phyloP scores from a whole-genome alignment of 306 rosid species.

The Begonia peltatifolia region DNA sequence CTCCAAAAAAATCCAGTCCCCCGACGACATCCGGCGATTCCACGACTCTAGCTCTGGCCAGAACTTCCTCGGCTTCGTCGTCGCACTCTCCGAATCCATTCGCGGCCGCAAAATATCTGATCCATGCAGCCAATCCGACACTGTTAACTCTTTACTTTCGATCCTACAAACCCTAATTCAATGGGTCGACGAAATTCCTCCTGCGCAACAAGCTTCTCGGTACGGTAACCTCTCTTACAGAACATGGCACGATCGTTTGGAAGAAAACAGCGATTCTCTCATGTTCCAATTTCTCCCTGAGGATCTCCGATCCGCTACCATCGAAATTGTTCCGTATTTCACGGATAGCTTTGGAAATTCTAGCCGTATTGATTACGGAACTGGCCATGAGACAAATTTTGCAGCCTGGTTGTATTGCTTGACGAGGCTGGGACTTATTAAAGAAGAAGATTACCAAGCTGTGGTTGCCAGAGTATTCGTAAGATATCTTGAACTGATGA shows the following conservation, averaged over 20 bases:
- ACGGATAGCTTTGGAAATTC: constrained; percentile 69
- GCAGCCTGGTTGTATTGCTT: constrained; percentile 83
- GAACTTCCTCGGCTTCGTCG: constrained; percentile 73
- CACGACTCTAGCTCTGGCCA: constrained; percentile 27
- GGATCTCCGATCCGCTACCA: constrained; percentile 23
- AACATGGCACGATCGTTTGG: constrained; percentile 53
- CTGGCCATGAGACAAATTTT: constrained; percentile 94
- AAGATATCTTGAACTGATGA: constrained; percentile 72
- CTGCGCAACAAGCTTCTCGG: constrained; percentile 49
- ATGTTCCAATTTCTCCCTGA: constrained; percentile 47
- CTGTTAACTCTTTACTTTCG: constrained; percentile 23
- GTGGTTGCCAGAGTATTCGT: constrained; percentile 60
- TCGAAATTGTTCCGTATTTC: constrained; percentile 65
- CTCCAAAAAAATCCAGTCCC: constrained; percentile 51
- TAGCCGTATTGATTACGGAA: constrained; percentile 82
- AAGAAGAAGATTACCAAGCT: constrained; percentile 58
- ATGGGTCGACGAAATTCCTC: constrained; percentile 79
- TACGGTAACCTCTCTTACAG: constrained; percentile 75
- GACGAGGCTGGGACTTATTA: constrained; percentile 50
- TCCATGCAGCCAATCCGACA: constrained; percentile 38
- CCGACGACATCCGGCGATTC: constrained; percentile 40
- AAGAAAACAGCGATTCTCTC: constrained; percentile 22
- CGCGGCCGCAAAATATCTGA: constrained; percentile 54
- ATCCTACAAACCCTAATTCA: constrained; percentile 44
- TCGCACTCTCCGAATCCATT: constrained; percentile 70